Percentiles rank a stretch among this genome's conserved stretches.
phyloP scores from a whole-genome alignment of 2,329 filamentous ascomycete species.

The Bretziella fagacearum region DNA sequence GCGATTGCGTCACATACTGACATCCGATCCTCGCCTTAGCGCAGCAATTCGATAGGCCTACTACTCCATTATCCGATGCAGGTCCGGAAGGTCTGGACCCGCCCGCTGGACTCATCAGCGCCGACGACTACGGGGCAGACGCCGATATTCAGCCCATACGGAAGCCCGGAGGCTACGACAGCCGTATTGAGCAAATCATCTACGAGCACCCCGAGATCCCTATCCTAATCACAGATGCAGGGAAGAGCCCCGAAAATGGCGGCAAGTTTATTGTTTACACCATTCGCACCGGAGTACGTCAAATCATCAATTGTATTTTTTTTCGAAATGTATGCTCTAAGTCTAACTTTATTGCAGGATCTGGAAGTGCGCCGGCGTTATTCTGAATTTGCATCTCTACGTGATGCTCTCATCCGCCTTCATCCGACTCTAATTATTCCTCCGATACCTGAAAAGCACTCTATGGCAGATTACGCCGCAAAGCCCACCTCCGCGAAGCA shows the following conservation, averaged over 20 bases:
- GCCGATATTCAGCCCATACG: slow-evolving; percentile 35
- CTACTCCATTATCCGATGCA: slow-evolving; percentile 12
- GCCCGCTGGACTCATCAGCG: slow-evolving; percentile 12
- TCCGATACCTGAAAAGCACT: slow-evolving; percentile 96
- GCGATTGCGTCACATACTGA: slow-evolving; percentile 6
- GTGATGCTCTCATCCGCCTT: slow-evolving; percentile 73
- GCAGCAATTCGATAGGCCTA: slow-evolving; percentile 3
- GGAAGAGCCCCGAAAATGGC: slow-evolving; percentile 84
- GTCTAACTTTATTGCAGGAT: slow-evolving; percentile 40
- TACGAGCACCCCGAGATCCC: slow-evolving; percentile 85
- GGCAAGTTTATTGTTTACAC: slow-evolving; percentile 95
- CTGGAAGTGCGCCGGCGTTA: slow-evolving; percentile 89
- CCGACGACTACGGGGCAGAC: slow-evolving; percentile 26
- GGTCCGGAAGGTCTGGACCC: slow-evolving; percentile 4
- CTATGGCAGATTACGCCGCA: slow-evolving; percentile 94
- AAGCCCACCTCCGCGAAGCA: slow-evolving; percentile 97
- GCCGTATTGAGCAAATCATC: slow-evolving; percentile 90
- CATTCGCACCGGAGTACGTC: slow-evolving; percentile 72
- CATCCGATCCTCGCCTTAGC: neutral
- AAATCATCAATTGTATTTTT: neutral
- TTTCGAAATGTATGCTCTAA: too few relatives aligned
- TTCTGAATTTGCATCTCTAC: slow-evolving; percentile 85
- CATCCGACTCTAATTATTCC: slow-evolving; percentile 93
- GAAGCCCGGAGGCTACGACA: slow-evolving; percentile 81
- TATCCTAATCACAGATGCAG: slow-evolving; percentile 84